Evolutionary conservation across 2,329 filamentous ascomycete genomes (phyloP), one percentile per base, ranked within the genome.

Genomic region (Trichothecium roseum): DNA sequence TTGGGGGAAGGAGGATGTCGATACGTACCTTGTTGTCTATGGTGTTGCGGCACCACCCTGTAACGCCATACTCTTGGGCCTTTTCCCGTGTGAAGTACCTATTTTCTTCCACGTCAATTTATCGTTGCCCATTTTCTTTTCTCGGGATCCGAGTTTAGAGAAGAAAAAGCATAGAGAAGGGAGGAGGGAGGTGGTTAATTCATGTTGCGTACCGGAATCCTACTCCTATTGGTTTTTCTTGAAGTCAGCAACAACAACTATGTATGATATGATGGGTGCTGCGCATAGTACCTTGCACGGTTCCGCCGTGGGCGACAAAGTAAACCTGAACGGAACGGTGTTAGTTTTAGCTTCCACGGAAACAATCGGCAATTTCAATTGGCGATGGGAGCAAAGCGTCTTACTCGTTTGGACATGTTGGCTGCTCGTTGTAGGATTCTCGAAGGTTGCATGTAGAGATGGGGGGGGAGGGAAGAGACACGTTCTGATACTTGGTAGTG

Each of bases 251-350:
- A 27, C 32, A 22, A 17, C 18, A 32, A 37, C 30, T 42, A 17
- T 22, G 17, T 29, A 27, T 17, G 13, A 27, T 17, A 6, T 24
- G 20, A 24, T 6, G 6, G 6, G 20, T 24, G 6, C 6, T 24
- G 20, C 35, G 45, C 60, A 41, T n/a, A n/a, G n/a, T 59, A 78
- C 81, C 81, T 69, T 86, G 81, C 10, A 86, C 81, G 28, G 45
- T 45, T 12, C 67, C 67, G 36, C 80, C 81, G 46, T 83, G 75
- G 39, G 77, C 79, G 13, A 72, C 58, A 50, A 79, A 81, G 45
- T 74, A 74, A 22, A 78, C 57, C 74, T 79, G 33, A 13, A 5
- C n/a, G n/a, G n/a, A n/a, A n/a, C n/a, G n/a, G n/a, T n/a, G n/a
- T n/a, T n/a, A n/a, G n/a, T n/a, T n/a, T n/a, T n/a, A n/a, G n/a